Evolutionary conservation across 495 filamentous ascomycete genomes (phyloP), one percentile per base, ranked within the genome.

Genomic region (Polyplosphaeria fusca): DNA sequence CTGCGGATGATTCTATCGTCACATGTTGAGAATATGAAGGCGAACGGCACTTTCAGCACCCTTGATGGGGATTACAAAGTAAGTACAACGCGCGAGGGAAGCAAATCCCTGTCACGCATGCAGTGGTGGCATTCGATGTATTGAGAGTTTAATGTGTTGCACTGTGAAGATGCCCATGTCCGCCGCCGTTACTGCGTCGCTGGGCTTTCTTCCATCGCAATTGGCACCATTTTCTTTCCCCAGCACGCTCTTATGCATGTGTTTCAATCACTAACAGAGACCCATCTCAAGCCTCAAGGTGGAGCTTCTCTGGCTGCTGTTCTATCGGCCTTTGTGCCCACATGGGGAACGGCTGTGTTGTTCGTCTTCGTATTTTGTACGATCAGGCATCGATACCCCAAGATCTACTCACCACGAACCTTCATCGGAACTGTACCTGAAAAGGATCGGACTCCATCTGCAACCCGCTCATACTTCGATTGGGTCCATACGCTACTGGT

Each of bases 351-450:
- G 53, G 83, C 87, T 5, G 70, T 61, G 42, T 70, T 80, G 47
- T 88, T 91, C 71, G 50, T 90, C 20, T 24, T 72, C 20, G 62
- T 86, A 47, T 96, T 95, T 75, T 69, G 91, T 42, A 65, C 88
- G 39, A 72, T 96, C 49, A 82, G 91, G 37, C 77, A 73, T 54
- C 84, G 74, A 27, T 74, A 89, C 38, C 79, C 76, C 54, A 81
- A 89, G 47, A 87, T 80, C 70, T 96, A 96, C 74, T 83, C 86
- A 47, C 91, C 91, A 2, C 80, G 91, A 70, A 91, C 88, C 20
- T 93, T 89, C 67, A 73, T 95, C 32, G 86, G 87, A n/a, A 82
- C 77, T 2, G 40, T 67, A 12, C 52, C 46, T 5, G 52, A 67
- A 24, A 64, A 67, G 38, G 63, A 68, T 37, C 60, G 57, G 2